These are phyloP conservation scores for Mycena floridula DNA, from an alignment of 768 basidiomycete genomes.

Conservation along the genomic window DNA sequence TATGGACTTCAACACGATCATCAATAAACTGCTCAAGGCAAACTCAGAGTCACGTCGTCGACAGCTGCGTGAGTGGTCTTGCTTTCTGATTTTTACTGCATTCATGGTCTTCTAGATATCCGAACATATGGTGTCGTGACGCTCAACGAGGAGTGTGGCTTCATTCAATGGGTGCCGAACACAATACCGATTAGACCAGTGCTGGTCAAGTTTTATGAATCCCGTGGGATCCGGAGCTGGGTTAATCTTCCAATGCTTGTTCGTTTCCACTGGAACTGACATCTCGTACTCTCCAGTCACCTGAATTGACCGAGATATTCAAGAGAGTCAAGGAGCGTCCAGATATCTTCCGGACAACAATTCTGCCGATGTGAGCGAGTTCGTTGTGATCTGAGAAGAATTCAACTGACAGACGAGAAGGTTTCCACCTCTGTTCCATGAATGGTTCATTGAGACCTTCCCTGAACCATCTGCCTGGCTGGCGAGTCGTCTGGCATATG, in stretches of 20 bases:
- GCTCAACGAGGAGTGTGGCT: conserved; percentile 93
- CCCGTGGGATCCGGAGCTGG: conserved; percentile 32
- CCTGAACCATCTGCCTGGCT: conserved; percentile 97
- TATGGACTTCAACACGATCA: conserved; percentile 98
- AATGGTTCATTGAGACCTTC: conserved; percentile 97
- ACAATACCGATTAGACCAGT: conserved; percentile 79
- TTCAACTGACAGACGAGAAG: conserved; percentile 35
- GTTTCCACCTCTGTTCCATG: conserved; percentile 84
- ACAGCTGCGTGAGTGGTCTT: conserved; percentile 66
- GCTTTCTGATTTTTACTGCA: not conserved
- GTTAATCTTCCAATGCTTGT: conserved; percentile 20
- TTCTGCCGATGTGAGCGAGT: not conserved
- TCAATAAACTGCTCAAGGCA: conserved; percentile 92
- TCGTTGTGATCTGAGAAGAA: not conserved
- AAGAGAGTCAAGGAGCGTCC: conserved; percentile 26
- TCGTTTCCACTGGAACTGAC: not conserved
- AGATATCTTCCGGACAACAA: not conserved
- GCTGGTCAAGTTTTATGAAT: conserved; percentile 61
- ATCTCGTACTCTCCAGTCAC: conserved; percentile 22
- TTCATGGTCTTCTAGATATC: conserved; percentile 52
- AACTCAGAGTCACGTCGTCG: conserved; percentile 90
- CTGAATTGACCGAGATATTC: conserved; percentile 32
- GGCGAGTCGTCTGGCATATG: conserved; percentile 78
- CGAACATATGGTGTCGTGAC: conserved; percentile 99
- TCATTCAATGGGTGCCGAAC: conserved; percentile 98